These are phyloP conservation scores for Acrocalymma vagum DNA, from an alignment of 2,329 filamentous ascomycete species.

Conservation along the genomic window DNA sequence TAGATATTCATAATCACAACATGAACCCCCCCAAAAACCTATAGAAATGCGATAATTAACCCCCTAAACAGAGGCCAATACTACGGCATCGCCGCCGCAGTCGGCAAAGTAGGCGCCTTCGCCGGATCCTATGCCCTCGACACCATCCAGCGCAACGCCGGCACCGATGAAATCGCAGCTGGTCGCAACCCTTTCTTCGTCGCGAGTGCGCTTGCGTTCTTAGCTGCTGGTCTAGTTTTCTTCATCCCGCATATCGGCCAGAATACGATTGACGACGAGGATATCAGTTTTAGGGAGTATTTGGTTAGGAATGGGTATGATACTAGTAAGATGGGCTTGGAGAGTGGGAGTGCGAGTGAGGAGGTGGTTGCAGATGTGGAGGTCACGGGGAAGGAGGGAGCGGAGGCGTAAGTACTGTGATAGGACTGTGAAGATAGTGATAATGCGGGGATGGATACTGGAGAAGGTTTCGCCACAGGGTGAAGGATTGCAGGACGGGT, in stretches of 20 bases:
- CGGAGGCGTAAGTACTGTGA: slow-evolving; percentile 1
- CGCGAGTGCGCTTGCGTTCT: slow-evolving; percentile 77
- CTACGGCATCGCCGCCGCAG: slow-evolving; percentile 74
- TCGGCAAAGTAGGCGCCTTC: slow-evolving; percentile 83
- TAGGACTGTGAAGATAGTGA: no score
- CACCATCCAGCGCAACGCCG: slow-evolving; percentile 58
- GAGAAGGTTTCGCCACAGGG: no score
- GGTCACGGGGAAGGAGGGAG: slow-evolving; percentile 13
- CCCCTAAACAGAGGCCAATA: slow-evolving; percentile 78
- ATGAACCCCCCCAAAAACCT: no score
- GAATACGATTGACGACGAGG: slow-evolving; percentile 84
- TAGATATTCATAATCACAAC: slow-evolving; percentile 2
- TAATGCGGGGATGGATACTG: no score
- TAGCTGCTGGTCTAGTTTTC: slow-evolving; percentile 71
- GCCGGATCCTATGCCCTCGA: slow-evolving; percentile 86
- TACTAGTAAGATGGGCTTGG: slow-evolving; percentile 63
- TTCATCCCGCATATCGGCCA: slow-evolving; percentile 79
- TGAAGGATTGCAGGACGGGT: no score
- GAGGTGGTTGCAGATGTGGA: slow-evolving; percentile 22
- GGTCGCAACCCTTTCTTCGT: slow-evolving; percentile 93
- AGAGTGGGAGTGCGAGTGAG: slow-evolving; percentile 8
- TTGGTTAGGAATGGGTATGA: slow-evolving; percentile 81
- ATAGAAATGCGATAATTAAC: no score
- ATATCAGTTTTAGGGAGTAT: slow-evolving; percentile 77
- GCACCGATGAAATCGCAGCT: slow-evolving; percentile 51